These are phyloP conservation scores for Pythium dissotocum DNA, from an alignment of 352 stramenopile species.

Conservation along the genomic window DNA sequence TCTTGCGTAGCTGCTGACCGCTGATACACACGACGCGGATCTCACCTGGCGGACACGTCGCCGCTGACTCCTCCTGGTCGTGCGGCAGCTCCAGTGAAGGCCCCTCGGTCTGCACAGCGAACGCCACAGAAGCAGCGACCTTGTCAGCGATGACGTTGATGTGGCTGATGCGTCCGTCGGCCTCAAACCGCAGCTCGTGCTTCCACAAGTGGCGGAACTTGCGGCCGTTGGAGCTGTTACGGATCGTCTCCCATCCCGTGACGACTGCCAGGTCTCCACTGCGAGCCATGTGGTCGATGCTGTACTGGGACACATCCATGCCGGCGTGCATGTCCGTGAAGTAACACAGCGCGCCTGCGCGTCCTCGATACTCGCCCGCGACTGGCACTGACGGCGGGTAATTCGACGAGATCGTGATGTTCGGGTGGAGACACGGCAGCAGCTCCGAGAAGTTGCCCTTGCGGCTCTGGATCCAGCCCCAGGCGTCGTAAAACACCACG, in stretches of 20 bases:
- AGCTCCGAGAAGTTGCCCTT: constrained; percentile 82
- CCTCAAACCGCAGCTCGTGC: constrained; percentile 80
- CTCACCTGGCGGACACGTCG: constrained; percentile 73
- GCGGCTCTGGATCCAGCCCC: constrained; percentile 66
- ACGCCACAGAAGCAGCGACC: constrained; percentile 72
- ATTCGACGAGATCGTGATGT: constrained; percentile 76
- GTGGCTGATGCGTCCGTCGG: constrained; percentile 77
- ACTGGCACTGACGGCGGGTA: constrained; percentile 72
- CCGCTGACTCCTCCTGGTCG: constrained; percentile 58
- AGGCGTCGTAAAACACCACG: constrained; percentile 71
- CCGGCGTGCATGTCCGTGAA: constrained; percentile 68
- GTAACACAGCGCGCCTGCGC: constrained; percentile 65
- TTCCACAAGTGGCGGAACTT: constrained; percentile 85
- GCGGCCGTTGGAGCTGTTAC: constrained; percentile 61
- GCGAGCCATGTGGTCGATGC: constrained; percentile 65
- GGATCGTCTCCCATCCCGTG: constrained; percentile 74
- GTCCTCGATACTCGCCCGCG: constrained; percentile 67
- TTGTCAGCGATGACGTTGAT: constrained; percentile 88
- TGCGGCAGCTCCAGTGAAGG: constrained; percentile 60
- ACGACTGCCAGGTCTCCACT: constrained; percentile 75
- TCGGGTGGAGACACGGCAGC: constrained; percentile 76
- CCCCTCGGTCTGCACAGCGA: constrained; percentile 59
- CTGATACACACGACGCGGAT: constrained; percentile 83
- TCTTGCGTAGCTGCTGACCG: constrained; percentile 51
- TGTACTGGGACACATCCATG: constrained; percentile 75